A percentile compares a stretch with the other conserved stretches of the same genome.
Evolutionary conservation across 345 rosid species (phyloP).

Genomic region (Aurinia saxatilis): DNA sequence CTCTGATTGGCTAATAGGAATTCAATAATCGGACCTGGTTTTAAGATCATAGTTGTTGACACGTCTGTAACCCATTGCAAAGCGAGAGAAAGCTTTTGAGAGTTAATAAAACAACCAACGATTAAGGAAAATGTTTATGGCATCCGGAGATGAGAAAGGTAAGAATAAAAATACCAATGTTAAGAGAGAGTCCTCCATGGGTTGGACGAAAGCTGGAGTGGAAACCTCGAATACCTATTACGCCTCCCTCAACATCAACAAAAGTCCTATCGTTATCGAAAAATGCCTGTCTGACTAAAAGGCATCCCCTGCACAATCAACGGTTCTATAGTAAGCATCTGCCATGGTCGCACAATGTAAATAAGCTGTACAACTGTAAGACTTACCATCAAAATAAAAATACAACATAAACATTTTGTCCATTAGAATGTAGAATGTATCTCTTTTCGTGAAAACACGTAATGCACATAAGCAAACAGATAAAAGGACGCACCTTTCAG

Average conservation of each 20-base stretch:
- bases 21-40: slow-evolving; percentile 67
- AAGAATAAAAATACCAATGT: slow-evolving; percentile 46
- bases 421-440: background rate
- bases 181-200: slow-evolving; percentile 78
- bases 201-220: slow-evolving; percentile 84
- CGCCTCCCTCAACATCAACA: slow-evolving; percentile 67
- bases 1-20: slow-evolving; percentile 58
- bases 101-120: background rate
- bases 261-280: slow-evolving; percentile 46
- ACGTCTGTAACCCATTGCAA: slow-evolving; percentile 39
- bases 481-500: slow-evolving; percentile 40
- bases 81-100: background rate
- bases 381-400: slow-evolving; percentile 7
- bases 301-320: slow-evolving; percentile 59
- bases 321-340: slow-evolving; percentile 11
- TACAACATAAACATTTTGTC: background rate
- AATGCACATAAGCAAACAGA: background rate
- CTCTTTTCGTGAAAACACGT: background rate
- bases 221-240: slow-evolving; percentile 59
- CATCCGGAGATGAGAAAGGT: background rate
- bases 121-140: background rate
- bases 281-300: slow-evolving; percentile 81
- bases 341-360: background rate
- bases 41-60: slow-evolving; percentile 70
- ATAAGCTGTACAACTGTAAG: background rate